Evolutionary conservation across 2,329 filamentous ascomycete species (phyloP).

Genomic region (Colletotrichum sp.): DNA sequence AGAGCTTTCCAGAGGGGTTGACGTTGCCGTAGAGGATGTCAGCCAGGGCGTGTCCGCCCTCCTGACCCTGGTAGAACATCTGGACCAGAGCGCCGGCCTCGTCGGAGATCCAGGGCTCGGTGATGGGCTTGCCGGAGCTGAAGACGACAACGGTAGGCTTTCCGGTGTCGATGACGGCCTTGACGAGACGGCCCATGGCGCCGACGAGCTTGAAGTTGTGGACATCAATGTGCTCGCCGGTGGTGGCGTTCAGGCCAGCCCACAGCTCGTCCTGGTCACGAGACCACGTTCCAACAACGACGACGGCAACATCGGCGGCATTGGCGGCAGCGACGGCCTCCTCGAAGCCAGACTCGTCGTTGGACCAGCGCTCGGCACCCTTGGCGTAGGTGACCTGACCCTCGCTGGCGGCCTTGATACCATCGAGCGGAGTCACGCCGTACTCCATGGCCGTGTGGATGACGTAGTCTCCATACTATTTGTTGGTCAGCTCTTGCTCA

Average conservation of each 20-base stretch:
- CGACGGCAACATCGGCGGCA: constrained; percentile 73
- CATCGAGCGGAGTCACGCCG: constrained; percentile 73
- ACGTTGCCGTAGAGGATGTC: constrained; percentile 69
- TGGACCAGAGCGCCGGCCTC: constrained; percentile 71
- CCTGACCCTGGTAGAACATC: constrained; percentile 76
- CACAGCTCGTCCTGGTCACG: constrained; percentile 76
- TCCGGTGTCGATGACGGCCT: constrained; percentile 70
- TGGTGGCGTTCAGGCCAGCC: constrained; percentile 74
- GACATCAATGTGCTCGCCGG: constrained; percentile 75
- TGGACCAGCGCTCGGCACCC: constrained; percentile 77
- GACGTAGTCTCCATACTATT: constrained; percentile 73
- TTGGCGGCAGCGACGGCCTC: constrained; percentile 71
- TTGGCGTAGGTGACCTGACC: constrained; percentile 70
- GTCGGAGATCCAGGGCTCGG: constrained; percentile 74
- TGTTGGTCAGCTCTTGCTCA: not conserved
- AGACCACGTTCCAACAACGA: constrained; percentile 78
- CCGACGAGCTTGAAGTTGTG: constrained; percentile 70
- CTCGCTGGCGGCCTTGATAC: constrained; percentile 65
- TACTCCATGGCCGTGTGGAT: constrained; percentile 67
- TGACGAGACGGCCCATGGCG: constrained; percentile 70
- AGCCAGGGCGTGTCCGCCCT: constrained; percentile 70
- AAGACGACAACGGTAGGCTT: constrained; percentile 73
- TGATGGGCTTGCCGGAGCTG: constrained; percentile 74
- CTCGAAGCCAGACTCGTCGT: constrained; percentile 69
- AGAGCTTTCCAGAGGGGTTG: constrained; percentile 70